A percentile compares a stretch with the other conserved stretches of the same genome.
Evolutionary conservation across 768 basidiomycete species (phyloP).

Genomic region (Clitopilus passeckerianus): DNA sequence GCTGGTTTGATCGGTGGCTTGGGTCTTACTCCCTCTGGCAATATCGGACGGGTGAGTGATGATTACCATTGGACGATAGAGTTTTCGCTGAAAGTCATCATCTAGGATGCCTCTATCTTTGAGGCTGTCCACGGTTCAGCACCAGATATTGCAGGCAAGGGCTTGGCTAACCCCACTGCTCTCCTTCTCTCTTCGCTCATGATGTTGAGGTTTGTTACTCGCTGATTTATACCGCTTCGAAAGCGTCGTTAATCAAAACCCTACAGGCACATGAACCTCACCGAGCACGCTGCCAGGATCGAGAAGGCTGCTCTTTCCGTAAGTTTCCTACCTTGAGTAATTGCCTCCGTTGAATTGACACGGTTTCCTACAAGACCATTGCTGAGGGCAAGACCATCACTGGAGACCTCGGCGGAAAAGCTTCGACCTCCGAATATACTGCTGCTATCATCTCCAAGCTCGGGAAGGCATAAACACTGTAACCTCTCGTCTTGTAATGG

Average conservation of each 20-base stretch:
- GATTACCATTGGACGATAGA: background rate
- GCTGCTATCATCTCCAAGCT: conserved; percentile 80
- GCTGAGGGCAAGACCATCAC: conserved; percentile 95
- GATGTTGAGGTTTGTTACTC: conserved; percentile 80
- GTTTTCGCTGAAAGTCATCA: conserved; percentile 11
- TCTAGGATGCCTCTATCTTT: conserved; percentile 95
- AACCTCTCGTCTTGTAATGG: background rate
- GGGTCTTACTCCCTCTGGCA: conserved; percentile 95
- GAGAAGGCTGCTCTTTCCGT: conserved; percentile 89
- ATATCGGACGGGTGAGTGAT: conserved; percentile 81
- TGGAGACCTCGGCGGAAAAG: conserved; percentile 92
- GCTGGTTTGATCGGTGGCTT: conserved; percentile 98
- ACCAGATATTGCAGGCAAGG: conserved; percentile 96
- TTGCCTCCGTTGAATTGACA: conserved; percentile 2
- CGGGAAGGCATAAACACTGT: conserved; percentile 14
- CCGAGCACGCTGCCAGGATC: conserved; percentile 80
- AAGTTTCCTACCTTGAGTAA: conserved; percentile 25
- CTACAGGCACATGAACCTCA: conserved; percentile 86
- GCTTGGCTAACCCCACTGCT: conserved; percentile 99
- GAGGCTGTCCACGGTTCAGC: conserved; percentile 99
- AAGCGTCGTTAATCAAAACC: background rate
- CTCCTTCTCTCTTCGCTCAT: conserved; percentile 91
- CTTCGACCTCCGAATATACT: conserved; percentile 87
- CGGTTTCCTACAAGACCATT: conserved; percentile 64
- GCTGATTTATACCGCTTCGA: background rate